Base-by-base conservation (phyloP, 495 filamentous ascomycete genomes). In the Penicillium turbatum region DNA sequence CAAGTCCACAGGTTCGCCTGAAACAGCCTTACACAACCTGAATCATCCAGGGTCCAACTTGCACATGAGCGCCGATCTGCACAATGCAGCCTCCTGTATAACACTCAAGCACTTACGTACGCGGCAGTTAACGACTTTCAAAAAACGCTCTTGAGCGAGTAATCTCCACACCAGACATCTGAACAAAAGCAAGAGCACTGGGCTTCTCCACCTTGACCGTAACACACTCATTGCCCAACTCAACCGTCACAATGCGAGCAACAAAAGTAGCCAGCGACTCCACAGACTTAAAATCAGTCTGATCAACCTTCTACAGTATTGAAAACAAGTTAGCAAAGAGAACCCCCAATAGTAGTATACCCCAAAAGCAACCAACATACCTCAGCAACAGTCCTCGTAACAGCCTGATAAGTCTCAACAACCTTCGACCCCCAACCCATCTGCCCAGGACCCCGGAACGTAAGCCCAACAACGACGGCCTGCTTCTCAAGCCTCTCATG, bases 401-500 rank as follows among this genome's bases (percentile, higher is more conserved):
- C 70, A 37, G 60, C 69, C 57, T 73, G 71, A 47, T 75, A 77
- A 10, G 69, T 75, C 49, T 72, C 66, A 15, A 74, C 62, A 41
- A 75, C 66, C 11, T 60, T 73, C 2, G 69, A 72, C 11, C 67
- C 71, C 72, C 72, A 75, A 29, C 64, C 60, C 45, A 68, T 40
- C 56, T 74, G 69, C 3, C 70, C 72, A 35, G 60, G 61, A 8
- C 72, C 78, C 67, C 61, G 67, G 52, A 82, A 75, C 34, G 63
- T 68, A 52, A 82, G 56, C 12, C 75, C 77, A 29, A 82, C 66
- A 53, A 76, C 70, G 4, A 84, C 79, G 44, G 70, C 70, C 57
- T 84, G 81, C 56, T 80, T 81, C 65, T 82, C 79, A 29, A 80
- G 60, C 15, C 81, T 60, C 64, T 84, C 81, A 54, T 82, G 82